Evolutionary conservation across 2,329 filamentous ascomycete genomes (phyloP).

Genomic region (Phialophora expanda): DNA sequence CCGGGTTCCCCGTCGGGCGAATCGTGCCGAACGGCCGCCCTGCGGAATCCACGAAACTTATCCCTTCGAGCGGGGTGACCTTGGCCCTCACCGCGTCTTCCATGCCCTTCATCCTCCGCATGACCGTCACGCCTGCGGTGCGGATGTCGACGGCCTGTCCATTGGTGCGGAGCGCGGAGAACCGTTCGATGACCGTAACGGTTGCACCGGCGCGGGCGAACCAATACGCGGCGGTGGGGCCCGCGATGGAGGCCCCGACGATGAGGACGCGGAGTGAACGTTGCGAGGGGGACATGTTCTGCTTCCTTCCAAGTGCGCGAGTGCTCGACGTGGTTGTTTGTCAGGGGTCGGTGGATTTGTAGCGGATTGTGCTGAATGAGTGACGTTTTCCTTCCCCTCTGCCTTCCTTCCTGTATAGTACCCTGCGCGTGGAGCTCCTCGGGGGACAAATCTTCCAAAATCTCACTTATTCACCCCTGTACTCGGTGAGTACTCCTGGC

Average conservation of each 20-base stretch:
- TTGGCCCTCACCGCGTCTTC: slow-evolving; percentile 49
- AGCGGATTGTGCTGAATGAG: not conserved
- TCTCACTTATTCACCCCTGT: not conserved
- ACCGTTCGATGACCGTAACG: slow-evolving; percentile 53
- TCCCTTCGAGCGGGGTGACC: slow-evolving; percentile 55
- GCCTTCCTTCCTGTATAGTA: not conserved
- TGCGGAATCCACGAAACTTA: slow-evolving; percentile 53
- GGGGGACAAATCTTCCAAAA: not conserved
- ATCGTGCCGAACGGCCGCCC: slow-evolving; percentile 52
- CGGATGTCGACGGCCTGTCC: slow-evolving; percentile 63
- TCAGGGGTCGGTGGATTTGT: not conserved
- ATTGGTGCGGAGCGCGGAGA: slow-evolving; percentile 50
- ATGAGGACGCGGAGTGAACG: slow-evolving; percentile 55
- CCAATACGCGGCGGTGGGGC: slow-evolving; percentile 57
- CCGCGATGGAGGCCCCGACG: slow-evolving; percentile 50
- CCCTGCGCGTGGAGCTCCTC: not conserved
- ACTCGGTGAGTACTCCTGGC: not conserved
- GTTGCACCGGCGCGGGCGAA: slow-evolving; percentile 50
- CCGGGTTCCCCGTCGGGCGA: slow-evolving; percentile 46
- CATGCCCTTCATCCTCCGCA: slow-evolving; percentile 59
- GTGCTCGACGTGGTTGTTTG: not conserved
- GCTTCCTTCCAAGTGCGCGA: not conserved
- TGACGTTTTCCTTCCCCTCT: not conserved
- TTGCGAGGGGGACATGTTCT: slow-evolving; percentile 26
- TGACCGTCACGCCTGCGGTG: slow-evolving; percentile 57